Evolutionary conservation across 2,329 filamentous ascomycete genomes (phyloP).

Genomic region (Waltergamsia citrina): DNA sequence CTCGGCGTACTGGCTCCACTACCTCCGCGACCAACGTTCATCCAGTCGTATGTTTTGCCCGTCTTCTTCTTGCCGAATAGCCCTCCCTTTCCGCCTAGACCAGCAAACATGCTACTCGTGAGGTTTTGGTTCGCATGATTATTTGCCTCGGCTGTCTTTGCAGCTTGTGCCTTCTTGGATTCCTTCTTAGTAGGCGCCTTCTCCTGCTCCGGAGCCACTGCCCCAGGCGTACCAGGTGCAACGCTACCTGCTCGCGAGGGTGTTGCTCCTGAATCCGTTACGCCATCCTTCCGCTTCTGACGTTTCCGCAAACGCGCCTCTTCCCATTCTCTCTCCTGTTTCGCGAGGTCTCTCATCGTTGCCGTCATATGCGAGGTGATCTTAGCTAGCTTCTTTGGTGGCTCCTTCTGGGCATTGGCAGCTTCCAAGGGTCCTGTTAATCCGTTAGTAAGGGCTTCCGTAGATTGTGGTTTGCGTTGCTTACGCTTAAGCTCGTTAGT

Average conservation of each 20-base stretch:
- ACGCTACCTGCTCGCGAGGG: slow-evolving; percentile 45
- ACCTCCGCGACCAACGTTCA: slow-evolving; percentile 44
- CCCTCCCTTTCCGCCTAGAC: slow-evolving; percentile 52
- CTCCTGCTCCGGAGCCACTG: slow-evolving; percentile 51
- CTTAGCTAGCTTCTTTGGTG: slow-evolving; percentile 36
- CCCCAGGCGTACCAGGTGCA: slow-evolving; percentile 51
- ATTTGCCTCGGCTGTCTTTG: slow-evolving; percentile 67
- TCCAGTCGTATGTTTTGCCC: slow-evolving; percentile 66
- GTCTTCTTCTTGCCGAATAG: slow-evolving; percentile 50
- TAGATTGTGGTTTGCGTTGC: slow-evolving; percentile 10
- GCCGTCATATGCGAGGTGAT: slow-evolving; percentile 40
- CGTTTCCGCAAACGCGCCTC: slow-evolving; percentile 62
- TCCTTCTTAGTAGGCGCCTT: slow-evolving; percentile 85
- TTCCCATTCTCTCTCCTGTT: slow-evolving; percentile 61
- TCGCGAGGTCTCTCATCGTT: slow-evolving; percentile 51
- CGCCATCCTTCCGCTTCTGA: slow-evolving; percentile 50
- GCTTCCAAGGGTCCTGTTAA: slow-evolving; percentile 28
- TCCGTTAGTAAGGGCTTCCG: slow-evolving; percentile 6
- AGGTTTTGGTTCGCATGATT: slow-evolving; percentile 76
- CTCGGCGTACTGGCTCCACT: slow-evolving; percentile 45
- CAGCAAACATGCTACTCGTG: slow-evolving; percentile 65
- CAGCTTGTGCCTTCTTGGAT: slow-evolving; percentile 62
- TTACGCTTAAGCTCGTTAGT: slow-evolving; percentile 53
- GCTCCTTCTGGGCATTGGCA: slow-evolving; percentile 21
- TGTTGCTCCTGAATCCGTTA: slow-evolving; percentile 36